Base-by-base conservation (phyloP, 2,329 filamentous ascomycete species). In the Elsinoe australis region DNA sequence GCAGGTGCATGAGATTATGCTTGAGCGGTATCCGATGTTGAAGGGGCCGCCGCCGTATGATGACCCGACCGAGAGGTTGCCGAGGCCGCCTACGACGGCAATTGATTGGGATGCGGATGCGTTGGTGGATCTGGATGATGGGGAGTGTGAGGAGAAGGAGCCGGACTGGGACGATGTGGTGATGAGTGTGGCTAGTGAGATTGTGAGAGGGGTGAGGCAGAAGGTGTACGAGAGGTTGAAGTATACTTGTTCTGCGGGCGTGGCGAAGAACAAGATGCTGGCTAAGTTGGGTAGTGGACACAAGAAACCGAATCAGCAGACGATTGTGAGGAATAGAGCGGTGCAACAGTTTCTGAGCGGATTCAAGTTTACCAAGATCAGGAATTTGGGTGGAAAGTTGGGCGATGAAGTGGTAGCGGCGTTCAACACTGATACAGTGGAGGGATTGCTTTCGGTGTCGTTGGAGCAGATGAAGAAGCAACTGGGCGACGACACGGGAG, bases 121-220 rank as follows among this genome's bases (percentile, higher is more conserved):
- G n/a, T 69, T 94, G 49, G 73, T 94, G 12, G 87, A 89, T 61
- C 70, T 95, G 41, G 82, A 92, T 55, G 73, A 79, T 31, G 71
- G 72, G 18, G 78, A 88, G 52, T 77, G 78, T 8, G 89, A 94
- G 64, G 76, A 82, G 15, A 76, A 83, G 56, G 84, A 94, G 59
- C 87, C 87, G 1, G 92, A 98, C 66, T 98, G 92, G 92, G 90
- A 98, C 64, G 92, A 98, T 69, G 76, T 96, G 55, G 85, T 79
- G 12, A 85, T 94, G 62, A 72, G 87, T 22, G 79, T 95, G 59
- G 92, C 85, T 0, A 89, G 88, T 2, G 88, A 95, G 61, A 92
- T 96, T 57, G 80, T 95, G 26, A 79, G 87, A 15, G 74, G 79
- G 51, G 76, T 96, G 14, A 79, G 92, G 44, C 71, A 72, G 17